phyloP scores from a whole-genome alignment of 495 filamentous ascomycete species.

The Aspergillus hancockii region DNA sequence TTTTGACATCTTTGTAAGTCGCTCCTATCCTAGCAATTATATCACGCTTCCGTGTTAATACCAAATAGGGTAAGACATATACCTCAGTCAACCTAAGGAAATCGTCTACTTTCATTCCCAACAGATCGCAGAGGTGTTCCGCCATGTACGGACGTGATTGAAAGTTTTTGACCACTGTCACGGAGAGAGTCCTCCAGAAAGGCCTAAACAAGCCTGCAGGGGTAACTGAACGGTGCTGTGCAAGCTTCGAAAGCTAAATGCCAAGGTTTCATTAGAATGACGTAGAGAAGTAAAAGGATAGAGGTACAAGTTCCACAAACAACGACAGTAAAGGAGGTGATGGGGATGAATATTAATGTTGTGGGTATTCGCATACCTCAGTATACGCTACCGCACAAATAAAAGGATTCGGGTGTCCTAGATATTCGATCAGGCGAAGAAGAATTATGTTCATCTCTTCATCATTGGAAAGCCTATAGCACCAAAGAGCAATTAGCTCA shows the following conservation, averaged over 20 bases:
- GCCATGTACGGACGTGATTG: slow-evolving; percentile 77
- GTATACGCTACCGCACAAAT: slow-evolving; percentile 78
- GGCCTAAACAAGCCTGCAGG: slow-evolving; percentile 72
- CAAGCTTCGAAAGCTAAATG: slow-evolving; percentile 61
- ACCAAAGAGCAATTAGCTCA: slow-evolving; percentile 1
- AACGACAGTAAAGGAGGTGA: not conserved
- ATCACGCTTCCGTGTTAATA: slow-evolving; percentile 73
- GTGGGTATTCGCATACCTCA: slow-evolving; percentile 66
- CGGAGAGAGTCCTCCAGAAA: slow-evolving; percentile 82
- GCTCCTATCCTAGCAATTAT: slow-evolving; percentile 79
- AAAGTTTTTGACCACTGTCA: slow-evolving; percentile 78
- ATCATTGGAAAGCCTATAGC: slow-evolving; percentile 58
- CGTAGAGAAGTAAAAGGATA: slow-evolving; percentile 3
- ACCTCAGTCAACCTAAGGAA: slow-evolving; percentile 78
- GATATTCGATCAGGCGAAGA: slow-evolving; percentile 77
- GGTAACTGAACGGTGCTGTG: slow-evolving; percentile 58
- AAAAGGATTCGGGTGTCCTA: slow-evolving; percentile 79
- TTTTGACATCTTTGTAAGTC: slow-evolving; percentile 62
- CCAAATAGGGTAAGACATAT: slow-evolving; percentile 81
- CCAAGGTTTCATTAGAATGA: slow-evolving; percentile 14
- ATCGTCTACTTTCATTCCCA: slow-evolving; percentile 68
- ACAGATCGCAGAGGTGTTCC: slow-evolving; percentile 75
- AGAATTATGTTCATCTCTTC: slow-evolving; percentile 85
- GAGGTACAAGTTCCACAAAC: not conserved
- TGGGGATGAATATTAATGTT: not conserved